Evolutionary conservation across 2,329 filamentous ascomycete species (phyloP).

Genomic region (Microdochium bolleyi): DNA sequence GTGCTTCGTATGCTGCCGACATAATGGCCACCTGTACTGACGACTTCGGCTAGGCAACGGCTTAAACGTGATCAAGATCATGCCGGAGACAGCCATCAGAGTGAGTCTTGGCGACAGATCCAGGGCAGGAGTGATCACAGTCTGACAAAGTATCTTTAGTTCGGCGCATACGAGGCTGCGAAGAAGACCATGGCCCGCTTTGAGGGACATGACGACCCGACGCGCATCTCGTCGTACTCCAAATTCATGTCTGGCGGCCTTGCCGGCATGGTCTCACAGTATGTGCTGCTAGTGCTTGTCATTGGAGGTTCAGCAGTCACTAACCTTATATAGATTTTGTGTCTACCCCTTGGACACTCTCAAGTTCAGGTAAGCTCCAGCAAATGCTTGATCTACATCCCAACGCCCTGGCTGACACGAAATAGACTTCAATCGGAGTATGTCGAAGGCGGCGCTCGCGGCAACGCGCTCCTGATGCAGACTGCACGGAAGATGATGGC

Average conservation of each 20-base stretch:
- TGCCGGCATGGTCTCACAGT: conserved; percentile 92
- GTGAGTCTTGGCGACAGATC: conserved; percentile 16
- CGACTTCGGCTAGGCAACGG: conserved; percentile 65
- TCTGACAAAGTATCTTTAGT: conserved; percentile 29
- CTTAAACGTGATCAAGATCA: conserved; percentile 93
- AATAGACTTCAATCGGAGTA: conserved; percentile 91
- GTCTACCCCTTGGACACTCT: conserved; percentile 91
- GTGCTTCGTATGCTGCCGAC: neutral
- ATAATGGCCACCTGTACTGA: conserved; percentile 2
- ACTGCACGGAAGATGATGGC: conserved; percentile 84
- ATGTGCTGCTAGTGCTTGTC: conserved; percentile 21
- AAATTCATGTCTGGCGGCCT: conserved; percentile 88
- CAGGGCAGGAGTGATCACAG: neutral
- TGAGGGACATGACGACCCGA: conserved; percentile 81
- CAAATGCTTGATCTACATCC: neutral
- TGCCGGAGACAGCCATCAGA: conserved; percentile 97
- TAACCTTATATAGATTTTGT: conserved; percentile 51
- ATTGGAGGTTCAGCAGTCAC: conserved; percentile 8
- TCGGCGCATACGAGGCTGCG: conserved; percentile 92
- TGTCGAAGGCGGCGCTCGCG: conserved; percentile 74
- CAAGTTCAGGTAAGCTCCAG: conserved; percentile 47
- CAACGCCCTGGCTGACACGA: conserved; percentile 13
- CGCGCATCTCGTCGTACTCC: conserved; percentile 70
- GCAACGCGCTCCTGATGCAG: conserved; percentile 72
- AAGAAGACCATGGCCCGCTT: conserved; percentile 80